These are phyloP conservation scores for Scheffersomyces illinoinensis DNA, from an alignment of 1,139 yeast species.

Conservation along the genomic window DNA sequence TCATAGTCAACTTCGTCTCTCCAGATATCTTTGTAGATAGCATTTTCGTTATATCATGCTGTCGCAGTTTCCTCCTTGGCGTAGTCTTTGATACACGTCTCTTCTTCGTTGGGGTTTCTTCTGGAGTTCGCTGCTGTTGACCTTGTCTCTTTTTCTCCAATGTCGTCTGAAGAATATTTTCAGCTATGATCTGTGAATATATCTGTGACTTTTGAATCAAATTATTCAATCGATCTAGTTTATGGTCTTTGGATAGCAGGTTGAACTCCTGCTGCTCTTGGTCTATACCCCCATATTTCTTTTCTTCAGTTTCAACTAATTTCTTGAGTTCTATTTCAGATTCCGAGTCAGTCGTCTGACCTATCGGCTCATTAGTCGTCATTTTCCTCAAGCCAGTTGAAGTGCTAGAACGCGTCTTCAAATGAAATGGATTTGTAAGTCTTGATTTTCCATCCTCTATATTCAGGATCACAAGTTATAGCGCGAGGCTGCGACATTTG, in stretches of 20 bases:
- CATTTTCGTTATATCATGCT: conserved; percentile 26
- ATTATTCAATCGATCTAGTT: conserved; percentile 63
- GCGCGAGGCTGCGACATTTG: too few species aligned
- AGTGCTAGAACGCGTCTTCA: background rate
- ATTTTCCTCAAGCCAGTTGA: background rate
- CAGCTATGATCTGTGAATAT: conserved; percentile 80
- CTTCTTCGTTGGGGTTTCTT: conserved; percentile 16
- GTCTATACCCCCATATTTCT: conserved; percentile 10
- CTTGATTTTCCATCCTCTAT: background rate
- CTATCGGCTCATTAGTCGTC: background rate
- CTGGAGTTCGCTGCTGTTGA: conserved; percentile 4
- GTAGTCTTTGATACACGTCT: conserved; percentile 9
- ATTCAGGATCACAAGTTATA: background rate
- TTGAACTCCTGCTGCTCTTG: conserved; percentile 43
- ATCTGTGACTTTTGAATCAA: conserved; percentile 82
- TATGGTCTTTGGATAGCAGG: conserved; percentile 37
- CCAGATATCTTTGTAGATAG: conserved; percentile 19
- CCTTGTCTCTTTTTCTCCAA: conserved; percentile 21
- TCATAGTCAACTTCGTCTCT: conserved; percentile 21
- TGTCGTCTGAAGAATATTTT: conserved; percentile 59
- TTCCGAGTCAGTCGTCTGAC: background rate
- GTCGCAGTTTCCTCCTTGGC: conserved; percentile 6
- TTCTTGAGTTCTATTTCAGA: background rate
- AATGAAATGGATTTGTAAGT: background rate
- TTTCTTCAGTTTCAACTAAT: conserved; percentile 1